A percentile compares a stretch with the other conserved stretches of the same genome.
Evolutionary conservation across 192 early-diverging fungal species (phyloP).

Genomic region (Coemansia sp.): DNA sequence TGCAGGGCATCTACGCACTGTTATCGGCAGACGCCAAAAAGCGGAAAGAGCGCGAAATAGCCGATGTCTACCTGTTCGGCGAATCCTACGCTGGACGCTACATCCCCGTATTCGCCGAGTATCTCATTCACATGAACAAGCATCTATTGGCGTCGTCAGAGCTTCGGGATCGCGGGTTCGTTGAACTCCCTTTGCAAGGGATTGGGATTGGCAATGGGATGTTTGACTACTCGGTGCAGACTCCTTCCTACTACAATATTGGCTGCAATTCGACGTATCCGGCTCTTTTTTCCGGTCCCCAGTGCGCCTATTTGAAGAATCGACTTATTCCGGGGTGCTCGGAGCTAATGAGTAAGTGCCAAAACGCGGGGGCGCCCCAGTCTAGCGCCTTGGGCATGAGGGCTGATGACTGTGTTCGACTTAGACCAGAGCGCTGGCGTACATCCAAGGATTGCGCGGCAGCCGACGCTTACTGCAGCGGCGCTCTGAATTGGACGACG

Average conservation of each 20-base stretch:
- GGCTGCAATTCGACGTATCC: slow-evolving; percentile 50
- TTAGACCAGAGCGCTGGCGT: slow-evolving; percentile 27
- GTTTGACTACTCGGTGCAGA: slow-evolving; percentile 47
- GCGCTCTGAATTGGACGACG: slow-evolving; percentile 48
- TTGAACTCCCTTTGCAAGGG: slow-evolving; percentile 36
- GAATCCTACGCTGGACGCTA: slow-evolving; percentile 60
- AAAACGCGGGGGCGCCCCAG: slow-evolving; percentile 18
- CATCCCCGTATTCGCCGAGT: slow-evolving; percentile 52
- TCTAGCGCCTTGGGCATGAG: slow-evolving; percentile 27
- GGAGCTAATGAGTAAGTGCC: slow-evolving; percentile 54
- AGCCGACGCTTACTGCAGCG: slow-evolving; percentile 47
- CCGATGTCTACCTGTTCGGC: slow-evolving; percentile 51
- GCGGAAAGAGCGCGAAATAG: slow-evolving; percentile 12
- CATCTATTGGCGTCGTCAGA: slow-evolving; percentile 6
- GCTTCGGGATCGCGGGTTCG: slow-evolving; percentile 27
- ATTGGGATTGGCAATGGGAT: slow-evolving; percentile 60
- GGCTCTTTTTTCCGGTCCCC: slow-evolving; percentile 12
- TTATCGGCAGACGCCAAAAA: slow-evolving; percentile 10
- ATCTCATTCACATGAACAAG: slow-evolving; percentile 43
- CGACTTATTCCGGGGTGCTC: slow-evolving; percentile 51
- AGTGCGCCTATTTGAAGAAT: slow-evolving; percentile 44
- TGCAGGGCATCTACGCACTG: slow-evolving; percentile 43
- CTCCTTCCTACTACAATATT: slow-evolving; percentile 35
- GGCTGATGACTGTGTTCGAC: slow-evolving; percentile 2
- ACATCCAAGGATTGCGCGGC: slow-evolving; percentile 9